Conservation (phyloP, 1,284 basidiomycete genomes). For the Leccinum variabile region DNA sequence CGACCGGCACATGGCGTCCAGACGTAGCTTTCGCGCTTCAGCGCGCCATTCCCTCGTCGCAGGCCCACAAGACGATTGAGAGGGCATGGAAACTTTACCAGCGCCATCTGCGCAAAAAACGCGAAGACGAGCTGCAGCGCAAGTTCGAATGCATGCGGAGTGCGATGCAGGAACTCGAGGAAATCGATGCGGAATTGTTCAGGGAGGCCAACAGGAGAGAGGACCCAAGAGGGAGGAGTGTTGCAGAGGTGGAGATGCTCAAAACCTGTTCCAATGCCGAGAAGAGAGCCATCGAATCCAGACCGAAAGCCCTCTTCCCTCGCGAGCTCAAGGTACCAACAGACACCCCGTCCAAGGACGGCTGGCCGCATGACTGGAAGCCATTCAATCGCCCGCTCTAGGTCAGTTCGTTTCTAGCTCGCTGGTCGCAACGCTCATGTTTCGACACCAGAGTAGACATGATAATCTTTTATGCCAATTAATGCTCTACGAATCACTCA, state of each 20-base stretch:
- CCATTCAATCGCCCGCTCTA: conserved; percentile 53
- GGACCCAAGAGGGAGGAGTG: conserved; percentile 66
- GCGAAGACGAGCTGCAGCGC: conserved; percentile 62
- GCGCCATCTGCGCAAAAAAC: conserved; percentile 69
- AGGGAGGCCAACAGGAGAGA: conserved; percentile 74
- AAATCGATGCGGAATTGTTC: conserved; percentile 66
- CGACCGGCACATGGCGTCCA: conserved; percentile 79
- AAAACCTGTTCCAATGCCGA: conserved; percentile 68
- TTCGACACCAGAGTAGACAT: neutral
- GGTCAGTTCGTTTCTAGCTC: conserved; percentile 13
- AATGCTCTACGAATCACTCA: conserved; percentile 16
- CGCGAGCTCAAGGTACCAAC: conserved; percentile 76
- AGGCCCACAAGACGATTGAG: conserved; percentile 93
- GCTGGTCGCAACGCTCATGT: neutral
- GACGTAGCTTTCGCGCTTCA: conserved; percentile 71
- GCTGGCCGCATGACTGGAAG: conserved; percentile 82
- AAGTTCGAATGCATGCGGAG: conserved; percentile 77
- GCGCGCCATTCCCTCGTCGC: conserved; percentile 75
- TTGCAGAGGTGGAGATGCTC: conserved; percentile 54
- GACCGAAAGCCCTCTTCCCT: conserved; percentile 82
- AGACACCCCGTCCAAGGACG: conserved; percentile 72
- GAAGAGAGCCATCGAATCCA: conserved; percentile 70
- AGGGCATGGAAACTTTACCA: conserved; percentile 88
- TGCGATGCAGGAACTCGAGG: conserved; percentile 80
- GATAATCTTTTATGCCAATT: conserved; percentile 1